Evolutionary conservation across 306 rosid genomes (phyloP).

Genomic region (Sesbania bispinosa): DNA sequence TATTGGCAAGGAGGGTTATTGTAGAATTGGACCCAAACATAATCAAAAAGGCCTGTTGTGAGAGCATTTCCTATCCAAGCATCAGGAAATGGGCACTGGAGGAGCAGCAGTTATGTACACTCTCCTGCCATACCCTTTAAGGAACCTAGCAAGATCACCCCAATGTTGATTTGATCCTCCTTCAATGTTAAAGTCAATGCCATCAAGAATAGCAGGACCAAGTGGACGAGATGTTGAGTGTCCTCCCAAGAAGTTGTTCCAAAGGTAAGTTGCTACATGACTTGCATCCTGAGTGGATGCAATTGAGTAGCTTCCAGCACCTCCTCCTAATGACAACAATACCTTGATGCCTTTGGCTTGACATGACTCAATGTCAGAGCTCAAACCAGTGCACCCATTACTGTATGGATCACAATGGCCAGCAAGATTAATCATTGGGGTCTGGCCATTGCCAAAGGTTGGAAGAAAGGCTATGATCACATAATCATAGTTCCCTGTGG

Average conservation of each 20-base stretch:
- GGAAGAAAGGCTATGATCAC: slow-evolving; percentile 39
- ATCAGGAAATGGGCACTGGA: slow-evolving; percentile 44
- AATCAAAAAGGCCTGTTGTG: slow-evolving; percentile 24
- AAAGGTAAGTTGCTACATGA: slow-evolving; percentile 32
- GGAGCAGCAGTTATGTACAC: slow-evolving; percentile 40
- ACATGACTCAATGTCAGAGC: slow-evolving; percentile 36
- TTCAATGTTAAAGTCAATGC: slow-evolving; percentile 29
- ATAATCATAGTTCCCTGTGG: slow-evolving; percentile 33
- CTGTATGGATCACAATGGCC: slow-evolving; percentile 38
- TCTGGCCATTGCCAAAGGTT: slow-evolving; percentile 36
- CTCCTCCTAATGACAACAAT: slow-evolving; percentile 44
- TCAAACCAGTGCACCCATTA: slow-evolving; percentile 30
- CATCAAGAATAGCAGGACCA: slow-evolving; percentile 42
- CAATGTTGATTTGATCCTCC: slow-evolving; percentile 5
- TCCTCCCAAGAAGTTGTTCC: slow-evolving; percentile 52
- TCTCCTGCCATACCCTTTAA: slow-evolving; percentile 1
- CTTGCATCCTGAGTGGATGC: slow-evolving; percentile 30
- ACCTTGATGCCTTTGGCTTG: slow-evolving; percentile 47
- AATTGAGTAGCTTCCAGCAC: slow-evolving; percentile 34
- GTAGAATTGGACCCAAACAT: slow-evolving; percentile 35
- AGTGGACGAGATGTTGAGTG: slow-evolving; percentile 36
- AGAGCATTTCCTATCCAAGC: slow-evolving; percentile 35
- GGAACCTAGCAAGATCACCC: slow-evolving; percentile 1
- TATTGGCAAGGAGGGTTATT: slow-evolving; percentile 29
- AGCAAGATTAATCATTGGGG: slow-evolving; percentile 32